Evolutionary conservation across 805 yeast species (phyloP).

Genomic region (Lachancea fermentati): DNA sequence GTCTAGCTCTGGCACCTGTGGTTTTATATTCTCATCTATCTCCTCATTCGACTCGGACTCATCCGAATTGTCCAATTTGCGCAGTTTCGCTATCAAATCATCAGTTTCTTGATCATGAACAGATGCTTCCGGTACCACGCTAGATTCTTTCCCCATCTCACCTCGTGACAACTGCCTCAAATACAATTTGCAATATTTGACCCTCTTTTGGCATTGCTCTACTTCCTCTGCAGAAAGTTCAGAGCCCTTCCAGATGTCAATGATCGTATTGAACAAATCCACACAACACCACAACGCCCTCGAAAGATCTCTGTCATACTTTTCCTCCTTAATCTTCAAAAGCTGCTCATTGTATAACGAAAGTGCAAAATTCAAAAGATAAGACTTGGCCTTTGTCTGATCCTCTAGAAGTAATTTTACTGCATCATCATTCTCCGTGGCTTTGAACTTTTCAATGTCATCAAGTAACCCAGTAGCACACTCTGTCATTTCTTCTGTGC

Average conservation of each 20-base stretch:
- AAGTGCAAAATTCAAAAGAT: constrained; percentile 53
- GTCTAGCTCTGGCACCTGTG: background rate
- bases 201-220: constrained; percentile 17
- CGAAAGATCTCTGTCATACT: constrained; percentile 33
- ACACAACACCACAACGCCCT: constrained; percentile 32
- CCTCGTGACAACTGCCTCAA: constrained; percentile 24
- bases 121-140: background rate
- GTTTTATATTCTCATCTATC: too few species aligned
- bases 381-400: constrained; percentile 50
- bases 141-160: constrained; percentile 11
- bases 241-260: constrained; percentile 22
- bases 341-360: constrained; percentile 47
- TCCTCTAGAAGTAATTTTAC: constrained; percentile 45
- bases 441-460: constrained; percentile 57
- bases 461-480: constrained; percentile 62
- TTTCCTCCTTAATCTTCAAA: constrained; percentile 42
- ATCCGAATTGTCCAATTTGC: background rate
- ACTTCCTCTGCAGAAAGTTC: constrained; percentile 8
- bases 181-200: constrained; percentile 27
- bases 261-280: constrained; percentile 20
- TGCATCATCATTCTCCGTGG: constrained; percentile 34
- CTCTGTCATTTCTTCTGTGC: constrained; percentile 48
- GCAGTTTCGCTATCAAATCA: constrained; percentile 2
- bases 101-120: constrained; percentile 11
- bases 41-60: constrained; percentile 5